Base-by-base conservation (phyloP, 805 yeast genomes). In the Ogataea glucozyma region DNA sequence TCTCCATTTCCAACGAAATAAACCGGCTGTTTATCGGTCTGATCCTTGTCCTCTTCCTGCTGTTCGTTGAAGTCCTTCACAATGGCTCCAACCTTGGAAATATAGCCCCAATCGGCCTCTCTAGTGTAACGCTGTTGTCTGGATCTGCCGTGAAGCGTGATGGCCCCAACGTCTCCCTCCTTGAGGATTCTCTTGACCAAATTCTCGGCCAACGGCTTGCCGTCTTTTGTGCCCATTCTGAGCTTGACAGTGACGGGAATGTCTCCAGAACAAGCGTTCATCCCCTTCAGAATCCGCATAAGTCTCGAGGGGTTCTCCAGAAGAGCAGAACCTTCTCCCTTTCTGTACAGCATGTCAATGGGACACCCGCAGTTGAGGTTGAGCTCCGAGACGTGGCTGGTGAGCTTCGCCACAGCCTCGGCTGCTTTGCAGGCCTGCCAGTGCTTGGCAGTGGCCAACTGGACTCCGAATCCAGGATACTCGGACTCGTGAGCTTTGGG, bases 321-420 rank as follows among this genome's bases (percentile, higher is more conserved):
- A 41, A 93, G 73, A 0, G 96, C 98, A 26, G 95, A 82, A 2
- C 99, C 99, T 48, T 95, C 95, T 30, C 99, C 99, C 60, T 86
- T 88, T 53, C 91, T 79, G 64, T 83, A 93, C n/a, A 93, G 71
- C 54, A 93, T 73, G 61, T 95, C 99, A 53, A 93, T 93, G 12
- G 99, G 99, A 64, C 99, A 93, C 2, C 99, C 99, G 60, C 96
- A 85, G 66, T 93, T 93, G 57, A 93, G 75, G 61, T 93, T 93
- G 51, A 93, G 70, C 59, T 93, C 98, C 22, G 84, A 76, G n/a
- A 85, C 78, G 44, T 74, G 54, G 11, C 80, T 69, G 17, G 85
- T 75, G 39, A 77, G 74, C 43, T 74, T 72, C 13, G 76, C 69
- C 17, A 88, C 66, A 7, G 83, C 81, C 63, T 93, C 97, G n/a